Evolutionary conservation across 495 filamentous ascomycete genomes (phyloP), one percentile per base, ranked within the genome.

Genomic region (Bryoglossum gracile): DNA sequence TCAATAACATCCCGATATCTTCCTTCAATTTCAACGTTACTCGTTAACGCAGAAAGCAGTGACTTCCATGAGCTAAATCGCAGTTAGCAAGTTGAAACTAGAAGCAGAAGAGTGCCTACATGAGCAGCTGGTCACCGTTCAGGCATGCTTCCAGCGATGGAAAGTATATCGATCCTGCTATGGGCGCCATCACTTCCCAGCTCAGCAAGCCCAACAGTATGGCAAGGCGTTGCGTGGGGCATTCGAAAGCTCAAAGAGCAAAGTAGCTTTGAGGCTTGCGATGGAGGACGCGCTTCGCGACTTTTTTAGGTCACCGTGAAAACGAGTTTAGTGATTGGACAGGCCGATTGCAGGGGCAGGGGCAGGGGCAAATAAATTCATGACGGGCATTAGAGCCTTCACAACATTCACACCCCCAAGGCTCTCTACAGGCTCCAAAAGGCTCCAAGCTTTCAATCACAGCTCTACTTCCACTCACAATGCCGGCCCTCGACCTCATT

Each of bases 141-240:
- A 82, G 70, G 65, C 75, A 78, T 63, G 75, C 73, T 63, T 85
- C 80, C 61, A 83, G 70, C 55, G 79, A 72, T 48, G 80, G 75
- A 59, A 81, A 78, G 68, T 77, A 80, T 60, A 59, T 33, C 10
- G 61, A 71, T 59, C 78, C 75, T 62, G 71, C 65, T 53, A 71
- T 61, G 55, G 76, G 77, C 70, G 81, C 84, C 84, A 89, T 89
- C 75, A 73, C 72, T 72, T 62, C 65, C 65, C 68, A 72, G 70
- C 68, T 71, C 70, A 77, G 73, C 73, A 74, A 63, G 48, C 62
- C 59, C 62, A 55, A 60, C 54, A 52, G 45, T 54, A 48, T 21
- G 28, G 24, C 18, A 37, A 34, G 26, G 25, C 44, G 50, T 60
- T 52, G 45, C 37, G 33, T 39, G 30, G 51, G 43, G 58, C 58